A percentile compares a stretch with the other conserved stretches of the same genome.
phyloP scores from a whole-genome alignment of 441 rosid species.

The Bruguiera hainesii region DNA sequence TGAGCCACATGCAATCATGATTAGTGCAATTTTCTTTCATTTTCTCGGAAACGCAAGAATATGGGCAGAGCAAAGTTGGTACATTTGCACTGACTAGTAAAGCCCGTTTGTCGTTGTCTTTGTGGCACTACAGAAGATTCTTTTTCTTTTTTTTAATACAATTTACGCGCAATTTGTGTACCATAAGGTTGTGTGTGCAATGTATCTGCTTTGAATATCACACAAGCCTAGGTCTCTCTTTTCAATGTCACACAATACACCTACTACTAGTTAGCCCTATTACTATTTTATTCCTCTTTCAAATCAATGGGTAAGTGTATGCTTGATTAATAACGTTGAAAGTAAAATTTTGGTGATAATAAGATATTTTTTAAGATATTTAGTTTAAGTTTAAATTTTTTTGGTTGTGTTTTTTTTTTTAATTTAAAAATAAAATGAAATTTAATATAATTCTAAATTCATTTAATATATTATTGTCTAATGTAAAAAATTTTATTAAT shows the following conservation, averaged over 20 bases:
- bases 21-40: neutral
- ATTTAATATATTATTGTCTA: no score
- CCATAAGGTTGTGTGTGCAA: neutral
- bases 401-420: fast-evolving
- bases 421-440: no score
- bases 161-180: neutral
- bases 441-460: no score
- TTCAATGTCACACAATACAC: neutral
- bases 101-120: no score
- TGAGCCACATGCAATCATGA: neutral
- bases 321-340: no score
- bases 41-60: neutral
- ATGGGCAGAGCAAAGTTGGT: slow-evolving; percentile 7
- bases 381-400: no score
- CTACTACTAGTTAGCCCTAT: neutral
- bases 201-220: slow-evolving; percentile 12
- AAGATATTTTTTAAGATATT: no score
- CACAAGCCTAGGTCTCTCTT: slow-evolving; percentile 10
- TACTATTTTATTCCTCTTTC: neutral
- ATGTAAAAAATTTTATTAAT: no score
- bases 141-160: no score
- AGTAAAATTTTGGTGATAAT: no score
- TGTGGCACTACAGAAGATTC: no score
- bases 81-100: neutral
- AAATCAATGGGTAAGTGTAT: neutral